Evolutionary conservation across 139 green algal genomes (phyloP).

Genomic region (Astrephomene gubernaculifera): DNA sequence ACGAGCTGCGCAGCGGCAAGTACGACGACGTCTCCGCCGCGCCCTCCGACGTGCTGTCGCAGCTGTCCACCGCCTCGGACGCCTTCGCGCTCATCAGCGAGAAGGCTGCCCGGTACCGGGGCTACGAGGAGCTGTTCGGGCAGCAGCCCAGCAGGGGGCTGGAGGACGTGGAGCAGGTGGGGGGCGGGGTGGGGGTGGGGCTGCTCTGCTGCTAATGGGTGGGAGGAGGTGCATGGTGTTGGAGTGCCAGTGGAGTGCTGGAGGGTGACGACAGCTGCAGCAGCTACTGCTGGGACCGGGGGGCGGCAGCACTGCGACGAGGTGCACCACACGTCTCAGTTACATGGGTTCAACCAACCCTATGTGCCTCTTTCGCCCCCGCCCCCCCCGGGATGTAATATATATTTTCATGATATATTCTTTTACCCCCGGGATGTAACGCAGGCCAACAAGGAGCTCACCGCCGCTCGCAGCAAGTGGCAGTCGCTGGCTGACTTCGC

Average conservation of each 20-base stretch:
- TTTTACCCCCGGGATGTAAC: background rate
- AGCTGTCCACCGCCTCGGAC: conserved; percentile 8
- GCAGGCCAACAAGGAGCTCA: conserved; percentile 57
- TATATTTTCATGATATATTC: too few species aligned
- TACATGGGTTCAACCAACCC: too few species aligned
- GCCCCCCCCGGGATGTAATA: too few species aligned
- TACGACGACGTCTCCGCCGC: conserved; percentile 46
- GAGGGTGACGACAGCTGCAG: too few species aligned
- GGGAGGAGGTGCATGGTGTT: too few species aligned
- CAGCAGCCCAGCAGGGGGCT: conserved; percentile 28
- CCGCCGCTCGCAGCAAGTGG: conserved; percentile 54
- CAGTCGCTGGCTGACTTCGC: conserved; percentile 55
- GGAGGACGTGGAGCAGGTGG: conserved; percentile 38
- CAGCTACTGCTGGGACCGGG: too few species aligned
- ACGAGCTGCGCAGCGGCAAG: conserved; percentile 55
- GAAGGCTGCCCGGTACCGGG: conserved; percentile 34
- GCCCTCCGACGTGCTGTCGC: conserved; percentile 22
- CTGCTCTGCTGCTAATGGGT: too few species aligned
- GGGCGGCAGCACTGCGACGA: too few species aligned
- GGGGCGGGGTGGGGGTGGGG: too few species aligned
- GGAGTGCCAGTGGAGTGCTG: too few species aligned
- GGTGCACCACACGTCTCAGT: too few species aligned
- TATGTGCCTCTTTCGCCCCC: too few species aligned
- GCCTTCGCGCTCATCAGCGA: conserved; percentile 39
- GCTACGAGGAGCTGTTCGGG: conserved; percentile 66